A percentile compares a stretch with the other conserved stretches of the same genome.
These are phyloP conservation scores for Geotrichum reessii DNA, from an alignment of 1,139 yeast species.

Conservation along the genomic window DNA sequence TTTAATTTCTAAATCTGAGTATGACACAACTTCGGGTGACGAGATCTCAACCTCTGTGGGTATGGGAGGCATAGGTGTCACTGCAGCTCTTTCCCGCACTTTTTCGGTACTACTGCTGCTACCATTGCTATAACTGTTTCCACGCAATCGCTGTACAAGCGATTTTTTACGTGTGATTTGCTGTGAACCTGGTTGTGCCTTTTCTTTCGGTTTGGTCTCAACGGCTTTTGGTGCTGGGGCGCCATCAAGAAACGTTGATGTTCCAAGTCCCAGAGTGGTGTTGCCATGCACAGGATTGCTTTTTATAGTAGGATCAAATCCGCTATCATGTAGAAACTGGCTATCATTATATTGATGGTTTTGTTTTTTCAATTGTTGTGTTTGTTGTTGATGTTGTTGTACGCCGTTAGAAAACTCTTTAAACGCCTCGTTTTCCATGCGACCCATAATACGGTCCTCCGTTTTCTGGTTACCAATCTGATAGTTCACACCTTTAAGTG, in stretches of 20 bases:
- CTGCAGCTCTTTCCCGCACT: not conserved
- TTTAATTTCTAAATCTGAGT: not conserved
- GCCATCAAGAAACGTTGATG: conserved; percentile 88
- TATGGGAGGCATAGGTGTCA: conserved; percentile 1
- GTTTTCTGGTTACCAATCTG: conserved; percentile 37
- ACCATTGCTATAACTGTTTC: conserved; percentile 18
- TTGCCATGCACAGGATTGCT: conserved; percentile 78
- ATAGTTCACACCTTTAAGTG: conserved; percentile 53
- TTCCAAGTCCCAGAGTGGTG: conserved; percentile 80
- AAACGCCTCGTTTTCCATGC: conserved; percentile 34
- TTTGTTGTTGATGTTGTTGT: not conserved
- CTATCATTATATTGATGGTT: too few relatives aligned
- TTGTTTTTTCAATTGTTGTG: too few relatives aligned
- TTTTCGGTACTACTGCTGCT: conserved; percentile 17
- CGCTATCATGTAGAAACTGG: not conserved
- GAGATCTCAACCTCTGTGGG: not conserved
- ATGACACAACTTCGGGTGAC: conserved; percentile 13
- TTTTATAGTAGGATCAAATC: conserved; percentile 62
- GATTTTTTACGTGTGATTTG: conserved; percentile 53
- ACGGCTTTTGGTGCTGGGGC: conserved; percentile 78
- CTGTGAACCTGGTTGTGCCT: conserved; percentile 26
- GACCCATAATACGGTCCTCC: conserved; percentile 33
- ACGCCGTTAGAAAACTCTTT: conserved; percentile 20
- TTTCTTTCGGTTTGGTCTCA: conserved; percentile 39
- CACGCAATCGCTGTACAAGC: conserved; percentile 57